Evolutionary conservation across 768 basidiomycete genomes (phyloP), one percentile per base, ranked within the genome.

Genomic region (Fomitopsis serialis): DNA sequence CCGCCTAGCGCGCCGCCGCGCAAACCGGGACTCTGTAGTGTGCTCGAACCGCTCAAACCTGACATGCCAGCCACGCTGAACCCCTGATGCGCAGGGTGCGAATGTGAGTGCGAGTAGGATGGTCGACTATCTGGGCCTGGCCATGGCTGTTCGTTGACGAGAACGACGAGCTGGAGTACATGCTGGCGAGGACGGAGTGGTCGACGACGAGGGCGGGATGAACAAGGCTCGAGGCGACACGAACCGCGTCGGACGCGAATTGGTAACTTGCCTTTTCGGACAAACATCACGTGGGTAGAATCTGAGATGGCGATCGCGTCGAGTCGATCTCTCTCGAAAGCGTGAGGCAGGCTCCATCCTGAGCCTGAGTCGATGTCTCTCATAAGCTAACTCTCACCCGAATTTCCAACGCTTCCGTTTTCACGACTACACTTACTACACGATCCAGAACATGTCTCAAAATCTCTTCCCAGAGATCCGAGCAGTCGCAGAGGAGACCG

Each of bases 11-110:
- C 66, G 35, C 70, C 74, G 8, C 75, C 78, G 78, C 85, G 86
- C 1, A 78, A 62, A 55, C 73, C 78, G 1, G 82, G 75, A 48
- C 68, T 70, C 53, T 75, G 78, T 19, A 40, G 19, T 17, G 37
- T 19, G 37, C 19, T 40, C 78, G 82, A 9, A 69, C 69, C 68
- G 15, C 75, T 72, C 21, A 81, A 77, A 9, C 76, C 72, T 9
- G 80, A 74, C 79, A 85, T 81, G 23, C 82, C 82, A 11, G 82
- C 82, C 27, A 84, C 80, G 1, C 77, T 72, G 59, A 85, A 86
- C 27, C 59, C 58, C 53, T 58, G 54, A 29, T 64, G 59, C 17
- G 51, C 50, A 10, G 59, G 52, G 44, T 61, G 62, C 22, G 67
- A 62, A 42, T 67, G 66, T 4, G 68, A 67, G 53, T 66, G 65